Conservation (phyloP, 495 filamentous ascomycete genomes). For the Terfezia claveryi region DNA sequence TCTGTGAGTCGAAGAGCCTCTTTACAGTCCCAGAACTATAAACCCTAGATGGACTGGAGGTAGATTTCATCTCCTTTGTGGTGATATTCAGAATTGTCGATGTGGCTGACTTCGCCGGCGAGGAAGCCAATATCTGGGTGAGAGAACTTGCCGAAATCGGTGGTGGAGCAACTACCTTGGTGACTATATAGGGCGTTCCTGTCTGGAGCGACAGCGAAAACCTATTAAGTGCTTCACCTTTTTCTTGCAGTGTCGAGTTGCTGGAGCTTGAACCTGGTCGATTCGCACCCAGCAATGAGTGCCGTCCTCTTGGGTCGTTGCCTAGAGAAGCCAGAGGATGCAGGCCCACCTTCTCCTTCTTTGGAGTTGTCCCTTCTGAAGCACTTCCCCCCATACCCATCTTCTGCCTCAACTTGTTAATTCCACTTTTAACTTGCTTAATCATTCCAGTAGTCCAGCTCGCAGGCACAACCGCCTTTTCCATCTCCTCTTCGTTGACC, state of each 20-base stretch:
- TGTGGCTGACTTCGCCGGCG: not conserved
- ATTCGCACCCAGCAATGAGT: not conserved
- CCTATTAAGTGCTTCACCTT: not conserved
- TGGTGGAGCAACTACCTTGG: not conserved
- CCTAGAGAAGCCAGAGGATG: not conserved
- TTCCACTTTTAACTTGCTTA: conserved; percentile 43
- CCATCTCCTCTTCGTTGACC: conserved; percentile 75
- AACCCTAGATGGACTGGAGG: too few species aligned
- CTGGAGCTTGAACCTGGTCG: not conserved
- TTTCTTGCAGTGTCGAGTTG: not conserved
- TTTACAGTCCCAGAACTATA: not conserved
- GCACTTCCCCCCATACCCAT: not conserved
- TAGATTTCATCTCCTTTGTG: too few species aligned
- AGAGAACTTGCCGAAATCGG: not conserved
- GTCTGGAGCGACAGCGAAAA: not conserved
- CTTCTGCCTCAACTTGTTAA: conserved; percentile 31
- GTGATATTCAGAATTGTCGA: too few species aligned
- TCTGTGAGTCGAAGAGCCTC: not conserved
- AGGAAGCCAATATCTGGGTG: not conserved
- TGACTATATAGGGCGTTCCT: not conserved
- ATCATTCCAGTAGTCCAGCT: conserved; percentile 50
- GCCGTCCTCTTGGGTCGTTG: not conserved
- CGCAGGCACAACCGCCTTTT: conserved; percentile 48
- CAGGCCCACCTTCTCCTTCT: not conserved
- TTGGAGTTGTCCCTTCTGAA: not conserved